Conservation (phyloP, 2,329 filamentous ascomycete genomes). For the Aspergillus neotritici region DNA sequence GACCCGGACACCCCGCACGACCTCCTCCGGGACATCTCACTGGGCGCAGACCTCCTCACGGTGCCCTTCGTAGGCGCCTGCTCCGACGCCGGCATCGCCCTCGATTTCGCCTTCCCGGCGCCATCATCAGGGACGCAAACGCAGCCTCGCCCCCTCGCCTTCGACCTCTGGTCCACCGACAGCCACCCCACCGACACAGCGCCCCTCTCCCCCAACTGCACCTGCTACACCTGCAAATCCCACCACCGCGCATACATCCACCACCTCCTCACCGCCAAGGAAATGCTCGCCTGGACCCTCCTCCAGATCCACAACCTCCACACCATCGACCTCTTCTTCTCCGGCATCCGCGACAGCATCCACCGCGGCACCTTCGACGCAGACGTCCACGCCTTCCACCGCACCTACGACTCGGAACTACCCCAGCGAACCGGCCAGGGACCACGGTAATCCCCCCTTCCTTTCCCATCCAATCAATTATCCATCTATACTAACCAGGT, state of each 20-base stretch:
- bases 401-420: constrained; percentile 62
- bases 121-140: constrained; percentile 15
- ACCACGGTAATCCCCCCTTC: constrained; percentile 51
- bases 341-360: constrained; percentile 61
- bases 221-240: constrained; percentile 74
- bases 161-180: constrained; percentile 66
- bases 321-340: constrained; percentile 67
- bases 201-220: constrained; percentile 60
- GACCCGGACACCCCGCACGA: constrained; percentile 66
- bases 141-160: constrained; percentile 54
- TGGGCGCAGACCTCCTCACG: constrained; percentile 75
- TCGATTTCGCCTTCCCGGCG: constrained; percentile 69
- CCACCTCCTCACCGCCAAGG: constrained; percentile 81
- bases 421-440: constrained; percentile 70
- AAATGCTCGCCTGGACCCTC: constrained; percentile 94
- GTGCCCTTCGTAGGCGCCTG: constrained; percentile 67
- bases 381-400: constrained; percentile 56
- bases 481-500: constrained; percentile 5
- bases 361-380: constrained; percentile 49
- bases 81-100: constrained; percentile 79
- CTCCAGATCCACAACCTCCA: constrained; percentile 89
- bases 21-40: constrained; percentile 66
- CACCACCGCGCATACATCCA: constrained; percentile 85
- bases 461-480: background rate
- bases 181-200: constrained; percentile 55